Base-by-base conservation (phyloP, 2,329 filamentous ascomycete genomes). In the Aspergillus niger region DNA sequence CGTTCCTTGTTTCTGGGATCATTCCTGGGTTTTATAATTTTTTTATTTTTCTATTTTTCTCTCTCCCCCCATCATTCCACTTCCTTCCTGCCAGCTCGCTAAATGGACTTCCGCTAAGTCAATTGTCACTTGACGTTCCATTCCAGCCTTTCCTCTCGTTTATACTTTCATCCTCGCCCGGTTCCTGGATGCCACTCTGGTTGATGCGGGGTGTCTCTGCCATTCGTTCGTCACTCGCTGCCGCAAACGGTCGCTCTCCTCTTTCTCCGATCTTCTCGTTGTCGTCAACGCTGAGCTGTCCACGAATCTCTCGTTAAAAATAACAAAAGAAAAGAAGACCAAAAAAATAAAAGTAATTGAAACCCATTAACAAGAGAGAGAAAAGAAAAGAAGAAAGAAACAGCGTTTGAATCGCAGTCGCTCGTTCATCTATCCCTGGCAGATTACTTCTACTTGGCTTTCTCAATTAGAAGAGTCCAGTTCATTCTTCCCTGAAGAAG, bases 181-280 rank as follows among this genome's bases (percentile, higher is more conserved):
- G 26, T 59, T 49, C 20, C 54, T 61, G 28, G 20, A 32, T 58
- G 6, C 28, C 22, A 26, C 58, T 56, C 50, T 28, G 50, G 59
- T 59, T 49, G 59, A 58, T 63, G 64, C 65, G 64, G 65, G 62
- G 67, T 62, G 59, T 28, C 48, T 56, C 48, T 62, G 58, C 55
- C 61, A 60, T 55, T 66, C 44, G 47, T 63, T 71, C 64, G 59
- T 70, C 68, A 70, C 56, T 67, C 62, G 61, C 59, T 63, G 63
- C 72, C 69, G 73, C 72, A 74, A 74, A 72, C 73, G 72, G 70
- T 74, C 69, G 69, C 69, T 63, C 65, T 66, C 58, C 69, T 63
- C 65, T 66, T 58, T 44, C 48, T 59, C 53, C 32, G 53, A 30
- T 32, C 57, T 58, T 52, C 38, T 58, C 58, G 36, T 28, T 24